phyloP scores from a whole-genome alignment of 805 yeast species.

The Kluyveromyces nonfermentans region DNA sequence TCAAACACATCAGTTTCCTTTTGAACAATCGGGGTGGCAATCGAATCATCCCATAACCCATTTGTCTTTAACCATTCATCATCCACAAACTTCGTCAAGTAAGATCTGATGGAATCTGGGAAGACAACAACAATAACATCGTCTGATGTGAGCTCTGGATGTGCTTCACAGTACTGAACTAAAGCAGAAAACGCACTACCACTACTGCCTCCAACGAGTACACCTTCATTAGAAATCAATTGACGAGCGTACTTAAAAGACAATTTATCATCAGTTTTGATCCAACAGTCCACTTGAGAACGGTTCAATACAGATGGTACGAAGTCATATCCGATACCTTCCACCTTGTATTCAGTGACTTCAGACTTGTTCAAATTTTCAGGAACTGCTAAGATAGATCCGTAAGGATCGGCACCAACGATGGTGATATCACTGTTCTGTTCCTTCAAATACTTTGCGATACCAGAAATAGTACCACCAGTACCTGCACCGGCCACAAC shows the following conservation, averaged over 20 bases:
- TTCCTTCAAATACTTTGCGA: constrained; percentile 65
- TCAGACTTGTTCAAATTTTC: constrained; percentile 53
- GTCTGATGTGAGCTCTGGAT: constrained; percentile 52
- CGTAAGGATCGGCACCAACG: constrained; percentile 79
- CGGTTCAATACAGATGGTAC: constrained; percentile 74
- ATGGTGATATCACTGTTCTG: constrained; percentile 52
- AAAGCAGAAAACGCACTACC: constrained; percentile 81
- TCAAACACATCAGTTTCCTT: constrained; percentile 36
- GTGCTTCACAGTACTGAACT: constrained; percentile 53
- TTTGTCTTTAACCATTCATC: constrained; percentile 85
- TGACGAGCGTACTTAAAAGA: constrained; percentile 75
- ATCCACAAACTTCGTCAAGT: constrained; percentile 78
- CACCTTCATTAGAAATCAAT: constrained; percentile 76
- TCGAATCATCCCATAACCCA: constrained; percentile 54
- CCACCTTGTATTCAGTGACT: constrained; percentile 59
- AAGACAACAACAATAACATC: constrained; percentile 71
- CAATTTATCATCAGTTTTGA: constrained; percentile 76
- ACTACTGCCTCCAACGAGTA: constrained; percentile 82
- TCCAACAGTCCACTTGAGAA: constrained; percentile 61
- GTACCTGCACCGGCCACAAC: constrained; percentile 91
- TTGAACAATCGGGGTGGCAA: constrained; percentile 24
- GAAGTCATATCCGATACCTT: constrained; percentile 88
- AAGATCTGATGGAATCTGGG: constrained; percentile 83
- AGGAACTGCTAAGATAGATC: constrained; percentile 77
- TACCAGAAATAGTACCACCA: constrained; percentile 86